These are phyloP conservation scores for Beauveria sp. DNA, from an alignment of 2,329 filamentous ascomycete genomes.

Conservation along the genomic window DNA sequence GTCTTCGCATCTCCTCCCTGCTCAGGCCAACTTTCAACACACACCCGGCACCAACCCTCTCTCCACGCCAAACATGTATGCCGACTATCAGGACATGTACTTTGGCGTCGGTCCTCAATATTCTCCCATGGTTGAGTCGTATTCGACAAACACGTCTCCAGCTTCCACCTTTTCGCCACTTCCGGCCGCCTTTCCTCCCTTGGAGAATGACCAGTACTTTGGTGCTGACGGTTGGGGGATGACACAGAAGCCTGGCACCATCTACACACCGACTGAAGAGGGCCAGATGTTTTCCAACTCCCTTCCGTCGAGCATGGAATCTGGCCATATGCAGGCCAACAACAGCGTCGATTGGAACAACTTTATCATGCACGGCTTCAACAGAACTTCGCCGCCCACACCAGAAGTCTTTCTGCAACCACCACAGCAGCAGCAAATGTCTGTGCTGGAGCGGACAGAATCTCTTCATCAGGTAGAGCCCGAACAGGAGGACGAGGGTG, in stretches of 20 bases:
- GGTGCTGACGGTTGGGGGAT: constrained; percentile 31
- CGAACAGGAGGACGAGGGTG: constrained; percentile 51
- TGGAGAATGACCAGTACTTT: constrained; percentile 33
- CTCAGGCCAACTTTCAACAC: constrained; percentile 25
- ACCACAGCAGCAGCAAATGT: constrained; percentile 38
- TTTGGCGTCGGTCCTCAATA: constrained; percentile 32
- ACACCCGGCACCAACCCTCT: constrained; percentile 26
- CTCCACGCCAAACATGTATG: constrained; percentile 28
- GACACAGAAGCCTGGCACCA: constrained; percentile 22
- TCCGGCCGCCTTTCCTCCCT: constrained; percentile 36
- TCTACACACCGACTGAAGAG: constrained; percentile 20
- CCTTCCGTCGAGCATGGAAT: constrained; percentile 4
- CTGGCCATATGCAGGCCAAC: neutral
- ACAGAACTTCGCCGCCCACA: constrained; percentile 48
- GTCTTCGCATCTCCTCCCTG: constrained; percentile 38
- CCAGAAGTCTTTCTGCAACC: constrained; percentile 49
- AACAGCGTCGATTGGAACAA: constrained; percentile 34
- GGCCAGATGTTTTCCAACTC: constrained; percentile 23
- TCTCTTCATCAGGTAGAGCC: constrained; percentile 41
- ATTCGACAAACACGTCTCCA: constrained; percentile 53
- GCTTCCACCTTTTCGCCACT: constrained; percentile 46
- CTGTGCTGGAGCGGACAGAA: constrained; percentile 37
- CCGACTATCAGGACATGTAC: constrained; percentile 35
- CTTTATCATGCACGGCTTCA: constrained; percentile 37
- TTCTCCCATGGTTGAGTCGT: constrained; percentile 45